These are phyloP conservation scores for Penicillium ucsense DNA, from an alignment of 495 filamentous ascomycete species.

Conservation along the genomic window DNA sequence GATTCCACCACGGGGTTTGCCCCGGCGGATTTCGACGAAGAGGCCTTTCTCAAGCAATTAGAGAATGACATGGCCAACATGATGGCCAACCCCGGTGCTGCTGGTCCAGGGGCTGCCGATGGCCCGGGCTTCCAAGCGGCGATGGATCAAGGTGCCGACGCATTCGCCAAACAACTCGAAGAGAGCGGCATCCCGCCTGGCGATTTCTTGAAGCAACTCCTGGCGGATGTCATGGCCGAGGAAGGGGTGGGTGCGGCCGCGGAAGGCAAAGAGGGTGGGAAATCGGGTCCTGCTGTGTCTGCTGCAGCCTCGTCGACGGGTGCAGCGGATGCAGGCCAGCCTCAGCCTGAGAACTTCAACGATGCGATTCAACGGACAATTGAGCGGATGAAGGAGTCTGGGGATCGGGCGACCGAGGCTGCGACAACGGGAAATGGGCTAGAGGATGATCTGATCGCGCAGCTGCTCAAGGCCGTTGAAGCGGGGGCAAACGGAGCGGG, in stretches of 20 bases:
- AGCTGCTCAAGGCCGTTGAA: conserved; percentile 72
- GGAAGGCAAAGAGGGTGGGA: background rate
- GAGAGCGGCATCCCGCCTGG: conserved; percentile 57
- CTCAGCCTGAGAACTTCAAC: conserved; percentile 57
- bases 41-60: conserved; percentile 66
- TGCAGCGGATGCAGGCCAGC: conserved; percentile 15
- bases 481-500: conserved; percentile 51
- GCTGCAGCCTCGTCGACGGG: conserved; percentile 6
- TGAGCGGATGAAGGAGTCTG: conserved; percentile 85
- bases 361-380: conserved; percentile 85
- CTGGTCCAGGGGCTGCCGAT: conserved; percentile 8
- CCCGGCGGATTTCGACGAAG: conserved; percentile 37
- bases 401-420: conserved; percentile 70
- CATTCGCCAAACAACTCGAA: conserved; percentile 74
- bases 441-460: conserved; percentile 69
- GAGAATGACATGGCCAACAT: conserved; percentile 81
- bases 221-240: conserved; percentile 77
- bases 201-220: conserved; percentile 70
- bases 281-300: conserved; percentile 3
- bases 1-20: conserved; percentile 9
- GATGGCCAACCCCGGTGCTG: conserved; percentile 39
- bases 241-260: conserved; percentile 37
- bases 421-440: conserved; percentile 51
- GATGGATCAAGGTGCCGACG: conserved; percentile 30
- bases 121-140: conserved; percentile 16